phyloP scores from a whole-genome alignment of 108 stramenopile species.

The Fistulifera pelliculosa region DNA sequence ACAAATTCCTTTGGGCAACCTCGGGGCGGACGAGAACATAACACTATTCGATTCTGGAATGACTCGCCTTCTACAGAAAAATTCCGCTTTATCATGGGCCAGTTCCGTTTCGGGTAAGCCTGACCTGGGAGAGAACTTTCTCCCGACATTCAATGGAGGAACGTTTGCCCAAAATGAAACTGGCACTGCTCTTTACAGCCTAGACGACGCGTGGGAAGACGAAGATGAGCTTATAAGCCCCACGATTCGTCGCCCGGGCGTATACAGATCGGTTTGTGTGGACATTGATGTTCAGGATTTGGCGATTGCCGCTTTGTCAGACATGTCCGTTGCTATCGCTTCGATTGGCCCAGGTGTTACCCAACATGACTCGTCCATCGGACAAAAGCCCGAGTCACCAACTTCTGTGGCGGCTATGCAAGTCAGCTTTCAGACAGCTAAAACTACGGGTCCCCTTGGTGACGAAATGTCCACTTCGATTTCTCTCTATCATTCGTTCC shows the following conservation, averaged over 20 bases:
- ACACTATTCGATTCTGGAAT: conserved; percentile 79
- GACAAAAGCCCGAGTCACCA: conserved; percentile 22
- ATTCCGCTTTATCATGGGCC: conserved; percentile 92
- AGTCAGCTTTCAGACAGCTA: conserved; percentile 8
- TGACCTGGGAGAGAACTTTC: conserved; percentile 76
- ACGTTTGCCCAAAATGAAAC: conserved; percentile 4
- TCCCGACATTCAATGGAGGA: conserved; percentile 30
- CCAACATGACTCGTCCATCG: conserved; percentile 9
- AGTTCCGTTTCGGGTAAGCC: conserved; percentile 63
- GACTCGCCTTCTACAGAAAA: conserved; percentile 61
- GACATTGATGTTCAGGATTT: conserved; percentile 89
- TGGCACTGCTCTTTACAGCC: conserved; percentile 10
- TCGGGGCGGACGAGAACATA: conserved; percentile 70
- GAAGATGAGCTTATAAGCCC: conserved; percentile 75
- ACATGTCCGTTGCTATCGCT: conserved; percentile 10
- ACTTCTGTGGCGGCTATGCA: conserved; percentile 26
- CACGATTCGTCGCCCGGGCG: conserved; percentile 71
- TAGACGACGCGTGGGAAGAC: conserved; percentile 72
- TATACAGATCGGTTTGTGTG: conserved; percentile 89
- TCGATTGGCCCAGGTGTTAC: conserved; percentile 11
- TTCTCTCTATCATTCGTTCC: conserved; percentile 71
- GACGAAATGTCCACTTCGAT: conserved; percentile 81
- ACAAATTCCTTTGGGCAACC: conserved; percentile 86
- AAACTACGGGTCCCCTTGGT: conserved; percentile 49
- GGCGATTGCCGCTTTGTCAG: conserved; percentile 84